Percentiles rank a stretch among this genome's conserved stretches.
Conservation (phyloP, 768 basidiomycete species). For the Podaxis sp. region DNA sequence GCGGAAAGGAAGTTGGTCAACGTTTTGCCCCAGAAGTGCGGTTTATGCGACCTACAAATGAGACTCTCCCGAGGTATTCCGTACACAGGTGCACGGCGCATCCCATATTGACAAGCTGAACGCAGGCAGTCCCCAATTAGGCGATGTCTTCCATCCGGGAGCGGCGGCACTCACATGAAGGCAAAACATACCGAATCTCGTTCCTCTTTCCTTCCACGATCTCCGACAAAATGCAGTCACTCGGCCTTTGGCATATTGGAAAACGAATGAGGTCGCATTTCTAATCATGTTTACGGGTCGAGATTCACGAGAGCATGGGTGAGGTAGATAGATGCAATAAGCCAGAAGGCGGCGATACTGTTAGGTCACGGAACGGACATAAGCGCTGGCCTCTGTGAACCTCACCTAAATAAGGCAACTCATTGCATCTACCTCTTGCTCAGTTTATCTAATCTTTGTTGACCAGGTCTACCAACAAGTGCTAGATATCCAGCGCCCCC, state of each 20-base stretch:
- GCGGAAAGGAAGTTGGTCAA: not conserved
- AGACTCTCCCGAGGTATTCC: slow-evolving; percentile 46
- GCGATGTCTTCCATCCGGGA: not conserved
- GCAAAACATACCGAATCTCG: not conserved
- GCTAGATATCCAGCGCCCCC: not conserved
- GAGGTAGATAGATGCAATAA: not conserved
- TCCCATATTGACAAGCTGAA: slow-evolving; percentile 50
- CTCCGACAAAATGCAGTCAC: not conserved
- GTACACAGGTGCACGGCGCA: slow-evolving; percentile 63
- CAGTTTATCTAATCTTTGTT: not conserved
- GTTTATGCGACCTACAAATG: slow-evolving; percentile 7
- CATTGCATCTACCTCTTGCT: not conserved
- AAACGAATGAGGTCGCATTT: not conserved
- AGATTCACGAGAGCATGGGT: not conserved
- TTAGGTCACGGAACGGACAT: not conserved
- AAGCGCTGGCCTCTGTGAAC: not conserved
- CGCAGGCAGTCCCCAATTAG: not conserved
- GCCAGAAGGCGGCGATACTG: not conserved
- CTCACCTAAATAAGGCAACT: not conserved
- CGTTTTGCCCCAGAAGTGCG: not conserved
- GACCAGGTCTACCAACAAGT: not conserved
- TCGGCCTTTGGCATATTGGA: not conserved
- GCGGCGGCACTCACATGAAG: slow-evolving; percentile 7
- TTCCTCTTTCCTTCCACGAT: not conserved
- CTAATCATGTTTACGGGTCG: not conserved